Percentiles rank a stretch among this genome's conserved stretches.
Conservation (phyloP, 83 land plant genomes). For the Picea abies region DNA sequence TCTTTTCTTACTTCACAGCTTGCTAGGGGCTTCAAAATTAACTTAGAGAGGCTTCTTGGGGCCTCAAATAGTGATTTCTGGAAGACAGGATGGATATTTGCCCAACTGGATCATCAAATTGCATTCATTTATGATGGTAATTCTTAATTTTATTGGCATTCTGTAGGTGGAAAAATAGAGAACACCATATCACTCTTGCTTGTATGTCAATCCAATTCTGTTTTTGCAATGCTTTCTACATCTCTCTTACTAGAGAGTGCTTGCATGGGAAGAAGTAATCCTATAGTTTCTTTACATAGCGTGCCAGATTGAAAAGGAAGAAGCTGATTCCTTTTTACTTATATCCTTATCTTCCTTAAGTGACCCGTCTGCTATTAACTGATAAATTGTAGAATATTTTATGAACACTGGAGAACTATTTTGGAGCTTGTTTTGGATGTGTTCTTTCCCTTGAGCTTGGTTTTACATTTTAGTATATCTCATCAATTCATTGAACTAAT, state of each 20-base stretch:
- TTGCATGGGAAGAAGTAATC: not conserved
- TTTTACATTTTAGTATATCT: not conserved
- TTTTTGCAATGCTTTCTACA: not conserved
- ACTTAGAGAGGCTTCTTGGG: conserved; percentile 54
- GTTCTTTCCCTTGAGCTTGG: not conserved
- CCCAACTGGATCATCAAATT: conserved; percentile 49
- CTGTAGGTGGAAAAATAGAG: not conserved
- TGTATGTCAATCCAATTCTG: not conserved
- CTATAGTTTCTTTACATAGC: not conserved
- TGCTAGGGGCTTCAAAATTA: conserved; percentile 38
- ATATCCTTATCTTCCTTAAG: not conserved
- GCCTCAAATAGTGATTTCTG: conserved; percentile 48
- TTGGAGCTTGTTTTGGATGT: not conserved
- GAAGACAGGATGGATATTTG: conserved; percentile 70
- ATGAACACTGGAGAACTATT: not conserved
- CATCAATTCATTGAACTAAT: conserved; percentile 6
- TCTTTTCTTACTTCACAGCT: conserved; percentile 39
- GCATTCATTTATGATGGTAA: conserved; percentile 72
- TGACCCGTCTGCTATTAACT: not conserved
- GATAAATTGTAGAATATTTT: not conserved
- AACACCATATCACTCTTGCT: not conserved
- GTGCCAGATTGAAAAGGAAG: not conserved
- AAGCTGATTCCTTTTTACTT: not conserved
- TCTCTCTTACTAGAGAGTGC: not conserved
- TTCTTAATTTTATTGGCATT: conserved; percentile 2